Evolutionary conservation across 371 early-diverging fungal species (phyloP), one percentile per base, ranked within the genome.

Genomic region (Syncephalastrum monosporum): DNA sequence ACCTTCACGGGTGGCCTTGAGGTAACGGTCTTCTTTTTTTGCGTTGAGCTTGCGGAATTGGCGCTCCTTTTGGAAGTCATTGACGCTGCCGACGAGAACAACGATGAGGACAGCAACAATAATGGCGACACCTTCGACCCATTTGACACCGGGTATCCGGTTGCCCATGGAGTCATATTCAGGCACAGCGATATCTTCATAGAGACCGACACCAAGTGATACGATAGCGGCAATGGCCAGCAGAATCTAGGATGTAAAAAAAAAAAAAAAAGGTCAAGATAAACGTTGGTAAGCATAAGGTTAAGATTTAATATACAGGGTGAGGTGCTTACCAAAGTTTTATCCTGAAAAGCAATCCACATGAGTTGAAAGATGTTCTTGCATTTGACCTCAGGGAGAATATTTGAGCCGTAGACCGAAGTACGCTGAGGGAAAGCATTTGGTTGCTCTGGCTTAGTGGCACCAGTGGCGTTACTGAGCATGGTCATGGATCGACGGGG

Each of bases 61-160:
- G 23, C 67, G 73, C 67, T 95, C 92, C 68, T 95, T 94, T 63
- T 90, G 89, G 61, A 71, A 92, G 70, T 96, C 94, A 63, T 92
- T 95, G 61, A 93, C 59, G 58, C 87, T 81, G 3, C 88, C 88
- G 38, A 91, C 89, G 24, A 86, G 29, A 16, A 96, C 87, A 51
- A 95, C 93, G 54, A 93, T 82, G 3, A 91, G 27, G 51, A 95
- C 88, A 21, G 92, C 92, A 8, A 89, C 77, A 45, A 94, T 71
- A 58, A 94, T 90, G 29, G 89, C 91, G 5, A 88, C 84, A 59
- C 91, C 91, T 66, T 90, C 91, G 16, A 89, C 86, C 91, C 91
- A 90, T 25, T 82, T 73, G 42, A 87, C 82, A 57, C 84, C 82
- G 15, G 83, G 72, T 42, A 69, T 65, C 42, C 70, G 64, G 17